Conservation (phyloP, 345 rosid genomes). For the Ceriops decandra region DNA sequence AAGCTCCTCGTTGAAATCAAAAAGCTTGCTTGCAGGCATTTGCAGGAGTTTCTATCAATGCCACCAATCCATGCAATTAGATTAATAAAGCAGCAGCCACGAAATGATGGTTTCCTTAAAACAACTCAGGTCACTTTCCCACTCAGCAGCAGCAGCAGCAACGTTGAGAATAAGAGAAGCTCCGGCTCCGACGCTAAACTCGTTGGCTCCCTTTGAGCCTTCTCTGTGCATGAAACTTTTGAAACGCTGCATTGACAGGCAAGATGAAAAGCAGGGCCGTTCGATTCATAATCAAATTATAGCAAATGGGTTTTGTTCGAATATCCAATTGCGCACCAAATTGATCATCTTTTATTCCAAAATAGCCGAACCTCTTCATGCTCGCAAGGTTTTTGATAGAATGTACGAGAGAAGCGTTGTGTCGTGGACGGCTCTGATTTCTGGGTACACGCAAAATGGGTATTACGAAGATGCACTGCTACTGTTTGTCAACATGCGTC, state of each 20-base stretch:
- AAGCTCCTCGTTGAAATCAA: no score
- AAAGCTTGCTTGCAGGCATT: no score
- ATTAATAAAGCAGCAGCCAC: no score
- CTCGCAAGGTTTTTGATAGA: slow-evolving; percentile 26
- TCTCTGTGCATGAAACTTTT: slow-evolving; percentile 33
- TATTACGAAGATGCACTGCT: slow-evolving; percentile 17
- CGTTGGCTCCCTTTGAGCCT: background rate
- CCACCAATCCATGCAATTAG: no score
- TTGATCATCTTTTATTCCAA: slow-evolving; percentile 12
- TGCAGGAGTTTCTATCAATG: no score
- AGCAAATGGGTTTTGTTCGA: slow-evolving; percentile 9
- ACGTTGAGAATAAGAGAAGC: slow-evolving; percentile 2
- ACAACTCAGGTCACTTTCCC: slow-evolving; percentile 6
- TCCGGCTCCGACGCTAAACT: no score
- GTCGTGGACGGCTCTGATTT: slow-evolving; percentile 30
- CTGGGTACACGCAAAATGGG: slow-evolving; percentile 20
- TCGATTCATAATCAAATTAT: slow-evolving; percentile 21
- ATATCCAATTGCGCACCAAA: slow-evolving; percentile 15
- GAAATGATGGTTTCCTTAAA: background rate
- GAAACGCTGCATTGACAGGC: slow-evolving; percentile 30
- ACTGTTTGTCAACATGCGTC: slow-evolving; percentile 14
- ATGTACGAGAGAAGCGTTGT: slow-evolving; percentile 19
- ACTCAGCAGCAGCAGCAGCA: slow-evolving; percentile 1
- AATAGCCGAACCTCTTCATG: background rate
- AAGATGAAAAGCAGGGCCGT: slow-evolving; percentile 14